These are phyloP conservation scores for Oryza brachyantha DNA, from an alignment of 176 grass and related monocot genomes.

Conservation along the genomic window DNA sequence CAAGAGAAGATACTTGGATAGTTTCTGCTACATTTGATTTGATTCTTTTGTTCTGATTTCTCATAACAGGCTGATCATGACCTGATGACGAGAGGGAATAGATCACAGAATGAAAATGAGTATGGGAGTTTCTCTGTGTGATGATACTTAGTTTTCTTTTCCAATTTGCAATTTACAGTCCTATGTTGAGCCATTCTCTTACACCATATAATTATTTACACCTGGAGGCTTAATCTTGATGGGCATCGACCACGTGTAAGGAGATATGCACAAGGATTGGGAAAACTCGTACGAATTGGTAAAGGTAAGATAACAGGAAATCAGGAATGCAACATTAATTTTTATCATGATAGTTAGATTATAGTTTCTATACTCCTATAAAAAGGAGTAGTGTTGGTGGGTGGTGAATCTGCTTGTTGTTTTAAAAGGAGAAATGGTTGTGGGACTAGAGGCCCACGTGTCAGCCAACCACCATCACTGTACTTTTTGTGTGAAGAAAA, in stretches of 20 bases:
- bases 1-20: background rate
- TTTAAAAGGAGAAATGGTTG: too few relatives aligned
- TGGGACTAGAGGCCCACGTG: too few relatives aligned
- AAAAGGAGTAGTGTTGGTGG: too few relatives aligned
- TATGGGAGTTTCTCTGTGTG: slow-evolving; percentile 35
- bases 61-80: slow-evolving; percentile 74
- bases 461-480: too few relatives aligned
- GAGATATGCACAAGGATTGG: slow-evolving; percentile 81
- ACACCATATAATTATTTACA: slow-evolving; percentile 28
- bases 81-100: slow-evolving; percentile 59
- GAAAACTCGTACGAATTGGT: slow-evolving; percentile 82
- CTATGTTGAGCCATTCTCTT: slow-evolving; percentile 15
- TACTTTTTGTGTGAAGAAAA: too few relatives aligned
- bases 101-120: slow-evolving; percentile 70
- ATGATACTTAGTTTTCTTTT: slow-evolving; percentile 16
- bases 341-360: background rate
- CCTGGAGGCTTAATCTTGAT: slow-evolving; percentile 80
- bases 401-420: too few relatives aligned
- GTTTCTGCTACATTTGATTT: slow-evolving; percentile 24
- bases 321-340: slow-evolving; percentile 6
- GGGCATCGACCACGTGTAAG: slow-evolving; percentile 78
- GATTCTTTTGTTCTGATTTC: slow-evolving; percentile 15
- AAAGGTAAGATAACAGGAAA: slow-evolving; percentile 65
- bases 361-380: background rate
- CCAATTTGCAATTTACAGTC: slow-evolving; percentile 11